Conservation (phyloP, 2,329 filamentous ascomycete genomes). For the Elsinoe arachidis region DNA sequence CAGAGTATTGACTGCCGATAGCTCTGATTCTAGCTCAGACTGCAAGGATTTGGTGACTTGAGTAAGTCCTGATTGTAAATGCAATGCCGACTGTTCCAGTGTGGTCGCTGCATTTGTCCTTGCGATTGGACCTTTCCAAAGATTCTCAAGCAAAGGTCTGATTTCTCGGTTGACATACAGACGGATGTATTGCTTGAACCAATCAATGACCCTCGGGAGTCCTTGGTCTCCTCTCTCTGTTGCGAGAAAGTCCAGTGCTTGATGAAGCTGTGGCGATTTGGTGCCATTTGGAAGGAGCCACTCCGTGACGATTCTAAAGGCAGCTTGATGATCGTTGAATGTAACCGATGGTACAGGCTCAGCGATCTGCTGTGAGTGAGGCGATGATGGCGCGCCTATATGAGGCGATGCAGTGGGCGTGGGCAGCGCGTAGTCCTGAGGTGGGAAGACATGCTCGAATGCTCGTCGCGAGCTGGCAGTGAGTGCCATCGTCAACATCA, state of each 20-base stretch:
- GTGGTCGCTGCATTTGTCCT: not conserved
- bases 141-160: not conserved
- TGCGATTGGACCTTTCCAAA: not conserved
- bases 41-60: not conserved
- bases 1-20: not conserved
- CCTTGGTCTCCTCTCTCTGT: not conserved
- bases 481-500: not conserved
- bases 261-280: not conserved
- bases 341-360: not conserved
- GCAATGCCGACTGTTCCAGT: not conserved
- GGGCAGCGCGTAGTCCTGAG: not conserved
- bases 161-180: not conserved
- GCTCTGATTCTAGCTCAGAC: not conserved
- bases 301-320: not conserved
- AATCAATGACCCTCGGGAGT: not conserved
- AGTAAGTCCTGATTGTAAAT: not conserved
- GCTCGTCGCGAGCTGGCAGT: not conserved
- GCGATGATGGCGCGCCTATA: conserved; percentile 1
- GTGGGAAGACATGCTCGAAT: conserved; percentile 4
- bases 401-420: conserved; percentile 1
- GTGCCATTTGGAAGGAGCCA: not conserved
- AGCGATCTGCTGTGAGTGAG: not conserved
- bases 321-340: not conserved
- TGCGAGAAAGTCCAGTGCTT: conserved; percentile 32
- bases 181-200: not conserved